phyloP scores from a whole-genome alignment of 495 filamentous ascomycete genomes.

The Neurospora intermedia region DNA sequence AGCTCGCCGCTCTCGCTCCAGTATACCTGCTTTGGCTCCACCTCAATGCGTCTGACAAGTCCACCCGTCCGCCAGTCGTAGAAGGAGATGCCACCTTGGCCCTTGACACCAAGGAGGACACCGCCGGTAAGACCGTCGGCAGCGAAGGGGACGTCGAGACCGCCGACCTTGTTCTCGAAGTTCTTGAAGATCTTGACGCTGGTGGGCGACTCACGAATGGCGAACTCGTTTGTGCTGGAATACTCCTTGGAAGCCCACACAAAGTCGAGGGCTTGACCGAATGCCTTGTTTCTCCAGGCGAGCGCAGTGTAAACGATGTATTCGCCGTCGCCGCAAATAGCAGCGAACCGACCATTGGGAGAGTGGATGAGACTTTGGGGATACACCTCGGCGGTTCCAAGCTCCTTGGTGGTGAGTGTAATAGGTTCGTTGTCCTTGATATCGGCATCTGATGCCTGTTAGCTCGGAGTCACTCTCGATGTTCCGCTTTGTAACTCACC shows the following conservation, averaged over 20 bases:
- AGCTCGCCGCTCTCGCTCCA: slow-evolving; percentile 96
- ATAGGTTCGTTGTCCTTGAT: slow-evolving; percentile 85
- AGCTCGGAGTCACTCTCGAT: slow-evolving; percentile 2
- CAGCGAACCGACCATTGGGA: slow-evolving; percentile 95
- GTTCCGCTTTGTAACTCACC: slow-evolving; percentile 27
- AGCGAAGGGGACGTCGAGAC: slow-evolving; percentile 90
- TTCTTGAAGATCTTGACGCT: slow-evolving; percentile 97
- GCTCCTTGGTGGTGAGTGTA: slow-evolving; percentile 78
- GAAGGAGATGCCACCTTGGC: slow-evolving; percentile 86
- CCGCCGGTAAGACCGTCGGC: slow-evolving; percentile 86
- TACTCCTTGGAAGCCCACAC: slow-evolving; percentile 88
- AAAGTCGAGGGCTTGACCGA: slow-evolving; percentile 90
- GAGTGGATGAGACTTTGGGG: slow-evolving; percentile 89
- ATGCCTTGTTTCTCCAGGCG: slow-evolving; percentile 95
- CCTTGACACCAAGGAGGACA: slow-evolving; percentile 88
- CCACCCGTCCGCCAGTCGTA: slow-evolving; percentile 92
- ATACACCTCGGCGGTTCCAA: slow-evolving; percentile 93
- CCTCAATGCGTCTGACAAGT: slow-evolving; percentile 88
- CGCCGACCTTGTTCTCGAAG: slow-evolving; percentile 85
- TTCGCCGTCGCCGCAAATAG: slow-evolving; percentile 93
- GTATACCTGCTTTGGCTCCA: slow-evolving; percentile 86
- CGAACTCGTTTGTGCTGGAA: slow-evolving; percentile 88
- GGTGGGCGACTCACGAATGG: slow-evolving; percentile 84
- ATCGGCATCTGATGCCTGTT: slow-evolving; percentile 43
- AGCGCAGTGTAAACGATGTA: slow-evolving; percentile 98